A percentile compares a stretch with the other conserved stretches of the same genome.
Evolutionary conservation across 306 rosid genomes (phyloP).

Genomic region (Castanospermum australe): DNA sequence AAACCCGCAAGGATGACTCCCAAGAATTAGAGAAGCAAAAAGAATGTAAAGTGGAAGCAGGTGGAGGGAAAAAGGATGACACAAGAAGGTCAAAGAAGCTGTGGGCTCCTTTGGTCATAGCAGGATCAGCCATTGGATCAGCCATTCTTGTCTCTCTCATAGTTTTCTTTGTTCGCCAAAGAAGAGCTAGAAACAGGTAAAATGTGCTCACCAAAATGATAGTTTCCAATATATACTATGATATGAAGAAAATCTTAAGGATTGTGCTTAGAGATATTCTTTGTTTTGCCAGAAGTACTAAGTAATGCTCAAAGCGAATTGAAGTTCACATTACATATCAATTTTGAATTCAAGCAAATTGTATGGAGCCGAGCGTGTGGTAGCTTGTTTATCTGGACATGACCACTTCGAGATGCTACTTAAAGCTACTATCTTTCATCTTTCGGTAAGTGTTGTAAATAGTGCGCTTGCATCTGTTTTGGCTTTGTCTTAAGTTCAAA

Average conservation of each 20-base stretch:
- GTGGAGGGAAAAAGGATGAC: slow-evolving; percentile 16
- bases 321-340: background rate
- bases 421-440: background rate
- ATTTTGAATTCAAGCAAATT: background rate
- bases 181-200: slow-evolving; percentile 39
- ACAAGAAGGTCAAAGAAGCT: slow-evolving; percentile 35
- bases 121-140: slow-evolving; percentile 74
- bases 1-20: background rate
- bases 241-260: background rate
- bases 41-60: slow-evolving; percentile 28
- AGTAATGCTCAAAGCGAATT: background rate
- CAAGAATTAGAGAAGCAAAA: slow-evolving; percentile 7
- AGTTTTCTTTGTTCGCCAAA: slow-evolving; percentile 32
- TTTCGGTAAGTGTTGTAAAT: background rate
- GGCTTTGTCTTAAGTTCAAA: background rate
- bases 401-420: background rate
- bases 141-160: slow-evolving; percentile 45
- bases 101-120: slow-evolving; percentile 39
- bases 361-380: background rate
- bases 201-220: background rate
- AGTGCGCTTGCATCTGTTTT: background rate
- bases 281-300: slow-evolving; percentile 3
- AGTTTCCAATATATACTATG: background rate
- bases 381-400: background rate
- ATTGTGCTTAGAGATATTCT: background rate